phyloP scores from a whole-genome alignment of 495 filamentous ascomycete species.

The Neurospora sp. region DNA sequence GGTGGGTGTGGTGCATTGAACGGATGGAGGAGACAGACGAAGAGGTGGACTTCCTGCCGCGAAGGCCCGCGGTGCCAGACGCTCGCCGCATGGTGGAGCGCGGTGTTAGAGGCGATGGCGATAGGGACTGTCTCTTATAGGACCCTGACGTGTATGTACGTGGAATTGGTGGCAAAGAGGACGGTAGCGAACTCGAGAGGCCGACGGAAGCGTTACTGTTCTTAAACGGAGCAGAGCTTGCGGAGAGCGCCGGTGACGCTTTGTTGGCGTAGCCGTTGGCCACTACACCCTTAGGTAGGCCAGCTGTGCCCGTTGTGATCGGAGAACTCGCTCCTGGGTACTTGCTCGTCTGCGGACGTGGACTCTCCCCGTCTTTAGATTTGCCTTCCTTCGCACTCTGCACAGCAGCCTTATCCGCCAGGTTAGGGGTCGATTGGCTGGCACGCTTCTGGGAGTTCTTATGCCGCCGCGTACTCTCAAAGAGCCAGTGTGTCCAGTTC shows the following conservation, averaged over 20 bases:
- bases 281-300: slow-evolving; percentile 25
- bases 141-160: slow-evolving; percentile 42
- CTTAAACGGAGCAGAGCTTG: slow-evolving; percentile 1
- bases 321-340: slow-evolving; percentile 24
- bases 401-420: slow-evolving; percentile 26
- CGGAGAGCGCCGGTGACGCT: not conserved
- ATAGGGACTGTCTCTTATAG: slow-evolving; percentile 74
- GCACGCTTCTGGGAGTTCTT: slow-evolving; percentile 32
- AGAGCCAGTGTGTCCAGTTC: slow-evolving; percentile 45
- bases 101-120: slow-evolving; percentile 81
- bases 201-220: slow-evolving; percentile 10
- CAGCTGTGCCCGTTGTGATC: slow-evolving; percentile 13
- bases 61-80: slow-evolving; percentile 50
- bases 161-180: slow-evolving; percentile 24
- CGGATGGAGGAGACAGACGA: slow-evolving; percentile 90
- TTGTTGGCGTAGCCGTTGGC: slow-evolving; percentile 25
- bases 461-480: slow-evolving; percentile 37
- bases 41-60: slow-evolving; percentile 91
- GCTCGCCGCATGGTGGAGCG: slow-evolving; percentile 71
- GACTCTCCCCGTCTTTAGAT: slow-evolving; percentile 33
- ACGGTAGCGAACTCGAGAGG: slow-evolving; percentile 28
- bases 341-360: slow-evolving; percentile 45
- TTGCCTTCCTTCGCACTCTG: slow-evolving; percentile 33
- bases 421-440: slow-evolving; percentile 46
- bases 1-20: slow-evolving; percentile 77